Evolutionary conservation across 2,329 filamentous ascomycete genomes (phyloP).

Genomic region (Diaporthe longicolla): DNA sequence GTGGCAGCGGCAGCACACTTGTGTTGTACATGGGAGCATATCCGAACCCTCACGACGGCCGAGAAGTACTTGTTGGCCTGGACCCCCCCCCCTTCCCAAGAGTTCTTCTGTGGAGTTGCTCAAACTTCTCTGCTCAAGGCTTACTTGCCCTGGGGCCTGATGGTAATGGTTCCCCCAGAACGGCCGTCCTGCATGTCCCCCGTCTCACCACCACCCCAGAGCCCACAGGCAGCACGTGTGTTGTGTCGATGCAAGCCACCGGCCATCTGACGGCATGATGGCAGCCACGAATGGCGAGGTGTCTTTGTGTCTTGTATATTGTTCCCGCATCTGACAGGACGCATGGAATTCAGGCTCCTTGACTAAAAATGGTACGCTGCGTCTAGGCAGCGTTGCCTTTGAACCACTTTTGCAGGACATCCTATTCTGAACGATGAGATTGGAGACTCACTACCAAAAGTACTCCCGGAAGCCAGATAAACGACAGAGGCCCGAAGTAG

Average conservation of each 20-base stretch:
- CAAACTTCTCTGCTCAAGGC: background rate
- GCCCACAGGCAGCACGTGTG: conserved; percentile 4
- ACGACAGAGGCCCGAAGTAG: background rate
- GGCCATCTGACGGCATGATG: conserved; percentile 22
- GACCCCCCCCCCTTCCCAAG: too few relatives aligned
- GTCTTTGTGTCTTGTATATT: background rate
- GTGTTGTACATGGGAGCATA: too few relatives aligned
- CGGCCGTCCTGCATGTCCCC: background rate
- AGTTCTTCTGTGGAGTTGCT: background rate
- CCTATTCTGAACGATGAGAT: background rate
- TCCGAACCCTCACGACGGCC: too few relatives aligned
- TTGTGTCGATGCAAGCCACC: conserved; percentile 13
- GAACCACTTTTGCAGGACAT: background rate
- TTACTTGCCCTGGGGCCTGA: background rate
- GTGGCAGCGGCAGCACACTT: too few relatives aligned
- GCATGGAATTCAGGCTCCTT: background rate
- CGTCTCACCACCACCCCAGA: background rate
- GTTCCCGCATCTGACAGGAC: background rate
- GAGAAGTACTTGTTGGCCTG: background rate
- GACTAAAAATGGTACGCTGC: background rate
- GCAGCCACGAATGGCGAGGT: background rate
- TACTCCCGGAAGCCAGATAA: background rate
- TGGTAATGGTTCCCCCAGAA: background rate
- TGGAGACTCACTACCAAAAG: background rate
- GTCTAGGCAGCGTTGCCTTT: background rate